Conservation (phyloP, 179 eudicot species). For the Carnegiea gigantea region DNA sequence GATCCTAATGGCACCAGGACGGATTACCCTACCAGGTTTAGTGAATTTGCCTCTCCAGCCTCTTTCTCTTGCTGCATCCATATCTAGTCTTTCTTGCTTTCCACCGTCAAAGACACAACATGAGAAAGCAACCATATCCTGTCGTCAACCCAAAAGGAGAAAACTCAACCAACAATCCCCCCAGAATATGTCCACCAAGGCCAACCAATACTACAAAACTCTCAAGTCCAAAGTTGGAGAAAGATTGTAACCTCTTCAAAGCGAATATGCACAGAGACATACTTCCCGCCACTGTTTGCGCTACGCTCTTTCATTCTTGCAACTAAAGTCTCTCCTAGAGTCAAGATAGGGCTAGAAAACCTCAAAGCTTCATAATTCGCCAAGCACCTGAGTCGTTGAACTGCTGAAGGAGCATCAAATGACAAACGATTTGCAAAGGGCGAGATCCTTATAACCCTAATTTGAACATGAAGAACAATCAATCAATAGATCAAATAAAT, state of each 20-base stretch:
- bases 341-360: conserved; percentile 70
- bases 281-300: conserved; percentile 73
- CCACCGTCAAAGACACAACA: conserved; percentile 92
- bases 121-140: conserved; percentile 99
- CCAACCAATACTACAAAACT: not conserved
- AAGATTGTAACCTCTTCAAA: conserved; percentile 83
- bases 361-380: conserved; percentile 94
- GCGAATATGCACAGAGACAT: conserved; percentile 97
- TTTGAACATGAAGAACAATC: conserved; percentile 15
- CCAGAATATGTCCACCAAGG: conserved; percentile 1
- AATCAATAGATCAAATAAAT: conserved; percentile 5
- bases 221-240: not conserved
- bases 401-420: conserved; percentile 89
- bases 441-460: conserved; percentile 91
- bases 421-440: conserved; percentile 98
- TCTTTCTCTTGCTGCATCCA: conserved; percentile 96
- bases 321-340: conserved; percentile 71
- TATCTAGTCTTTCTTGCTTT: conserved; percentile 64
- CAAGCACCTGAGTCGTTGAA: conserved; percentile 90
- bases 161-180: conserved; percentile 19
- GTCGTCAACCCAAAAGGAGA: conserved; percentile 18
- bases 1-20: conserved; percentile 82
- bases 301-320: conserved; percentile 86
- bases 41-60: conserved; percentile 99
- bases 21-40: conserved; percentile 80